Conservation (phyloP, 2,329 filamentous ascomycete species). For the Cercospora berteroae region DNA sequence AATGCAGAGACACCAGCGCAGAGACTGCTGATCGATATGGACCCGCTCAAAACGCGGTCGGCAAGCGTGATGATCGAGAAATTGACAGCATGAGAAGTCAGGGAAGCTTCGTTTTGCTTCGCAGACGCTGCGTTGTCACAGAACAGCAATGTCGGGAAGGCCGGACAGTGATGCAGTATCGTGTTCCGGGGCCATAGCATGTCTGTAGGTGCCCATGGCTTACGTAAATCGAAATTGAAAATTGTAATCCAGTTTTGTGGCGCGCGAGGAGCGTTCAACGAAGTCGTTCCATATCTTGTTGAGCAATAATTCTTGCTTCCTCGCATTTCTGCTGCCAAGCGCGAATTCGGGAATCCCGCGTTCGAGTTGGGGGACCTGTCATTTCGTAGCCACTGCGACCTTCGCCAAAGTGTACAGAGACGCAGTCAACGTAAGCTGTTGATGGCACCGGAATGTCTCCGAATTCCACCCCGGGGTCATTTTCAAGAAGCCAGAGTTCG, state of each 20-base stretch:
- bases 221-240: not conserved
- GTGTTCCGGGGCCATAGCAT: not conserved
- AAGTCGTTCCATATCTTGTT: not conserved
- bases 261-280: not conserved
- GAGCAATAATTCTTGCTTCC: not conserved
- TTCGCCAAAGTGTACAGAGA: not conserved
- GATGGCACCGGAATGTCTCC: not conserved
- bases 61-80: not conserved
- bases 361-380: not conserved
- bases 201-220: not conserved
- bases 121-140: not conserved
- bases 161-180: not conserved
- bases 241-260: too few relatives aligned
- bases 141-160: not conserved
- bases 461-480: not conserved
- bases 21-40: not conserved
- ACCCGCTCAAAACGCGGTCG: not conserved
- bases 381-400: not conserved
- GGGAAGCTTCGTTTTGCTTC: too few relatives aligned
- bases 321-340: not conserved
- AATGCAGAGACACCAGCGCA: too few relatives aligned
- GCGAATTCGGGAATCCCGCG: not conserved
- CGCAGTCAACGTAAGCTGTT: not conserved
- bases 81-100: too few relatives aligned
- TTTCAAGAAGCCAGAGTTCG: not conserved